Conservation (phyloP, 257 asterid genomes). For the Datura wrightii region DNA sequence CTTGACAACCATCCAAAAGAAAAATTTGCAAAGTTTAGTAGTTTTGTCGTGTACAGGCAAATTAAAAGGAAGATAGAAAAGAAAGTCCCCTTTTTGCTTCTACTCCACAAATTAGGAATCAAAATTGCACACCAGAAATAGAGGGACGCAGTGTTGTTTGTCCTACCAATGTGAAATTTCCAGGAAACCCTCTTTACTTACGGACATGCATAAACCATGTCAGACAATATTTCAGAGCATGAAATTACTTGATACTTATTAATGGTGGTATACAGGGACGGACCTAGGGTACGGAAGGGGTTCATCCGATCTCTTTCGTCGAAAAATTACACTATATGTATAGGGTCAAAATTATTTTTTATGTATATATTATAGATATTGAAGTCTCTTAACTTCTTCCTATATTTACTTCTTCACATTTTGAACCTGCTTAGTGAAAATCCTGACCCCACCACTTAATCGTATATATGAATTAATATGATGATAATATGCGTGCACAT, state of each 20-base stretch:
- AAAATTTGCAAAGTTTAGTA: neutral
- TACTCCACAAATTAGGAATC: constrained; percentile 21
- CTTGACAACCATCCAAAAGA: neutral
- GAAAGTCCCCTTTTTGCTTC: constrained; percentile 10
- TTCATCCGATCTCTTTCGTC: no score
- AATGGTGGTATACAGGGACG: neutral
- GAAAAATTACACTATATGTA: no score
- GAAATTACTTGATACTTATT: neutral
- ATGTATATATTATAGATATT: no score
- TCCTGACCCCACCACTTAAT: no score
- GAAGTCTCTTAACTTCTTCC: no score
- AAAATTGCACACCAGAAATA: neutral
- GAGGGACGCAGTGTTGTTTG: constrained; percentile 25
- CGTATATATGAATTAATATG: no score
- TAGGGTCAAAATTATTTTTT: no score
- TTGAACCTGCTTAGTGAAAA: no score
- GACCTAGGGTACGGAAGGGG: no score
- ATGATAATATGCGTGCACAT: no score
- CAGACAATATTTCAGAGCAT: constrained; percentile 5
- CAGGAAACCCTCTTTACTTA: constrained; percentile 16
- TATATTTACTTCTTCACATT: no score
- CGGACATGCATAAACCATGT: neutral
- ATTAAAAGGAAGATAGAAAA: neutral
- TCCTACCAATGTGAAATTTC: constrained; percentile 12
- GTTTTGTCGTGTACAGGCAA: neutral